Evolutionary conservation across 352 stramenopile species (phyloP).

Genomic region (Phytophthora citrophthora): DNA sequence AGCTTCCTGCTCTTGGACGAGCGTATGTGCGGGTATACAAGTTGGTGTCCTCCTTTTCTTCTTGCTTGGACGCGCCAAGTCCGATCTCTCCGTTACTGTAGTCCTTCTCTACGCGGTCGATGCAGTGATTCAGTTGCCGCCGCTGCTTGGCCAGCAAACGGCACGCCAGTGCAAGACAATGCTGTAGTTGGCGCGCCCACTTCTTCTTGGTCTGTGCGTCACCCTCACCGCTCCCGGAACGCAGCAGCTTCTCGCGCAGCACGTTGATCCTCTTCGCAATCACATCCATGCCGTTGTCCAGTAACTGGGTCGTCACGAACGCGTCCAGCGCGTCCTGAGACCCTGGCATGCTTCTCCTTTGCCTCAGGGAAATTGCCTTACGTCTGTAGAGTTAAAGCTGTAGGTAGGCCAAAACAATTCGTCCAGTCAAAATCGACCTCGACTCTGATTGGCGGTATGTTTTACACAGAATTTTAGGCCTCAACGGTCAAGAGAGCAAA

Average conservation of each 20-base stretch:
- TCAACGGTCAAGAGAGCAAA: conserved; percentile 10
- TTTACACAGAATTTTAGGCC: too few species aligned
- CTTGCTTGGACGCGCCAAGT: conserved; percentile 23
- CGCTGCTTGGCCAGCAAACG: conserved; percentile 64
- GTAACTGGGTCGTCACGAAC: conserved; percentile 78
- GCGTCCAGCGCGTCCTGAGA: conserved; percentile 65
- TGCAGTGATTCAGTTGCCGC: conserved; percentile 53
- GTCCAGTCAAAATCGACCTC: too few species aligned
- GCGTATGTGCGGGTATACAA: conserved; percentile 42
- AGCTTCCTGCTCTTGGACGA: conserved; percentile 28
- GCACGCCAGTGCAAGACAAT: conserved; percentile 65
- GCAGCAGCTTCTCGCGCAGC: conserved; percentile 62
- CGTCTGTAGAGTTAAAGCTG: too few species aligned
- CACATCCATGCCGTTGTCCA: conserved; percentile 83
- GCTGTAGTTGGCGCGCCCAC: conserved; percentile 64
- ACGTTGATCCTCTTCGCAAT: conserved; percentile 70
- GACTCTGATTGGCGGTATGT: too few species aligned
- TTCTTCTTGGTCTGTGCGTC: conserved; percentile 45
- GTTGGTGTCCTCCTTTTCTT: conserved; percentile 34
- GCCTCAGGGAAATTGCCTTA: too few species aligned
- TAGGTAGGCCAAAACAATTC: too few species aligned
- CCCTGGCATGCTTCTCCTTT: conserved; percentile 6
- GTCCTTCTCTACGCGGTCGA: conserved; percentile 62
- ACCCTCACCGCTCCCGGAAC: conserved; percentile 16
- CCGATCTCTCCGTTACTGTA: conserved; percentile 48